Conservation (phyloP, 768 basidiomycete species). For the Solioccasus polychromus region DNA sequence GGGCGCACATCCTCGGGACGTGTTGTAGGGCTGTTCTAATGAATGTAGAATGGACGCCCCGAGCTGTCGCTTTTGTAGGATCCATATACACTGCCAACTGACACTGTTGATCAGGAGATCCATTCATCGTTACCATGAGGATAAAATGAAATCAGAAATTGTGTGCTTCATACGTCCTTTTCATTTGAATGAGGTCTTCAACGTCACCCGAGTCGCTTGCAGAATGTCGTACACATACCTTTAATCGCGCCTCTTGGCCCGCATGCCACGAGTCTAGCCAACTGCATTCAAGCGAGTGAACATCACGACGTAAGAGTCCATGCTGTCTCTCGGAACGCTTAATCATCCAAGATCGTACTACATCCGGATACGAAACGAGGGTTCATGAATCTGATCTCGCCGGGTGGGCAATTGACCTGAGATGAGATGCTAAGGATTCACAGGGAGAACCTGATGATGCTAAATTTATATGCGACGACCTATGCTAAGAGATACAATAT, state of each 20-base stretch:
- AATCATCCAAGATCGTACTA: not conserved
- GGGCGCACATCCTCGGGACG: not conserved
- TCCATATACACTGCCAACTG: not conserved
- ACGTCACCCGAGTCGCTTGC: not conserved
- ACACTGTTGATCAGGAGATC: not conserved
- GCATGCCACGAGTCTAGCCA: not conserved
- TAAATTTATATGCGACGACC: slow-evolving; percentile 3
- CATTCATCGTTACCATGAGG: not conserved
- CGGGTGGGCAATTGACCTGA: too few species aligned
- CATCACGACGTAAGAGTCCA: not conserved
- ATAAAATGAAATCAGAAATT: slow-evolving; percentile 7
- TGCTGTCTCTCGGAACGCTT: not conserved
- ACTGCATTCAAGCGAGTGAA: not conserved
- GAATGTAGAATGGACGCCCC: slow-evolving; percentile 2
- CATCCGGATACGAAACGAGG: not conserved
- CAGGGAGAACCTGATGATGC: not conserved
- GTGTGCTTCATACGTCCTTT: slow-evolving; percentile 3
- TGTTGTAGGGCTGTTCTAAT: not conserved
- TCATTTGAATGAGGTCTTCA: slow-evolving; percentile 5
- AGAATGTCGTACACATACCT: not conserved
- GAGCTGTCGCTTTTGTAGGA: not conserved
- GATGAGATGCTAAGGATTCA: not conserved
- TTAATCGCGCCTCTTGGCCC: not conserved
- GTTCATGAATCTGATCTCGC: not conserved
- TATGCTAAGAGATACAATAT: too few species aligned